These are phyloP conservation scores for Sclerospora graminicola DNA, from an alignment of 352 stramenopile species.

Conservation along the genomic window DNA sequence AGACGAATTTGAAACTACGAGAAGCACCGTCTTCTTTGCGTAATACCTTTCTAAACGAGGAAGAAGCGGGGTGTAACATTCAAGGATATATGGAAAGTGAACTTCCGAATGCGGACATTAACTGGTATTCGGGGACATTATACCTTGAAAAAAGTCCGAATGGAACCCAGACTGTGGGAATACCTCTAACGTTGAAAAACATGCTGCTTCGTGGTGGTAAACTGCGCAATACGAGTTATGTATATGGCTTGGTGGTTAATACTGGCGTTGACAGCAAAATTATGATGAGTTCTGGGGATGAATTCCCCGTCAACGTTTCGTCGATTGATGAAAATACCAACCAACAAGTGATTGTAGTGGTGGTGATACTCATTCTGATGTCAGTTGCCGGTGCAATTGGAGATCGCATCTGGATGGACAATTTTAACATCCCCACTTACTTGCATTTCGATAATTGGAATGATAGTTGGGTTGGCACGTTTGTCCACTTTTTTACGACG, in stretches of 20 bases:
- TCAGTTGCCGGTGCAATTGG: conserved; percentile 55
- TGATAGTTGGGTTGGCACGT: conserved; percentile 43
- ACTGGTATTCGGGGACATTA: conserved; percentile 63
- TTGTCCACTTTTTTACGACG: conserved; percentile 82
- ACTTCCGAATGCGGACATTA: conserved; percentile 73
- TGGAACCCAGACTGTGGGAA: conserved; percentile 20
- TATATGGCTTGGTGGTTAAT: conserved; percentile 89
- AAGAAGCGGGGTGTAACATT: conserved; percentile 49
- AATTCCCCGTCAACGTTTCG: conserved; percentile 73
- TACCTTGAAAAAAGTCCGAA: conserved; percentile 48
- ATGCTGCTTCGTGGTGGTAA: conserved; percentile 86
- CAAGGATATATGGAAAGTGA: conserved; percentile 75
- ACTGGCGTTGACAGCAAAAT: conserved; percentile 89
- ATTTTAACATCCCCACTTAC: conserved; percentile 26
- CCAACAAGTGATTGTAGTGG: conserved; percentile 73
- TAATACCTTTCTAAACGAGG: conserved; percentile 57
- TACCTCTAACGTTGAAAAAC: conserved; percentile 77
- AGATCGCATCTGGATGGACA: conserved; percentile 44
- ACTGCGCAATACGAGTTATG: conserved; percentile 83
- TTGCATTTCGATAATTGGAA: conserved; percentile 22
- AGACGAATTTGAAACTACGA: conserved; percentile 82
- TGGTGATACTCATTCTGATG: conserved; percentile 61
- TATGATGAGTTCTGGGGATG: conserved; percentile 83
- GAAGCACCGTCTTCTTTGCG: conserved; percentile 48
- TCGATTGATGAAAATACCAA: conserved; percentile 84